Conservation (phyloP, 2,329 filamentous ascomycete species). For the Alternaria postmessia region DNA sequence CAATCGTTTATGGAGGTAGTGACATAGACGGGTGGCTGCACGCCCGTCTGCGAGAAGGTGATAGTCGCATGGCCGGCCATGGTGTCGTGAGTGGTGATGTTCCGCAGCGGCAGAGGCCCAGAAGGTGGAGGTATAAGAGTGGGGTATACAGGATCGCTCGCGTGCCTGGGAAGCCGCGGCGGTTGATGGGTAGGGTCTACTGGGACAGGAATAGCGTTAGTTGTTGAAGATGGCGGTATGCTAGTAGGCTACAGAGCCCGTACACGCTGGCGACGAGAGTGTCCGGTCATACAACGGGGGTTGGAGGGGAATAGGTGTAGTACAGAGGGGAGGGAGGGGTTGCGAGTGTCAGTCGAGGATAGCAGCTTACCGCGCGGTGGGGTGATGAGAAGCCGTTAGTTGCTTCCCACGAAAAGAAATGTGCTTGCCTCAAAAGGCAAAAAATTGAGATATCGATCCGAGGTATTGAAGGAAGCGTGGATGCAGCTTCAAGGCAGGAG, state of each 20-base stretch:
- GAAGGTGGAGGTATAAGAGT: neutral
- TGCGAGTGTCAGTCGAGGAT: constrained; percentile 17
- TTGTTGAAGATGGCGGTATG: constrained; percentile 30
- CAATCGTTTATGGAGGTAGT: constrained; percentile 76
- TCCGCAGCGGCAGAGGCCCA: neutral
- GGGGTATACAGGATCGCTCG: constrained; percentile 19
- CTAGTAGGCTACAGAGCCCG: constrained; percentile 23
- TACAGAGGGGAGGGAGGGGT: constrained; percentile 25
- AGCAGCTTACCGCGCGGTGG: constrained; percentile 13
- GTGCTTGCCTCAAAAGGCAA: neutral
- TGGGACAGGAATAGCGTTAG: constrained; percentile 37
- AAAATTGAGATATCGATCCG: neutral
- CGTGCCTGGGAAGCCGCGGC: constrained; percentile 25
- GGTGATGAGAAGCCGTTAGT: constrained; percentile 1
- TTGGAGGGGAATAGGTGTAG: constrained; percentile 22
- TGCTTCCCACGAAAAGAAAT: constrained; percentile 9
- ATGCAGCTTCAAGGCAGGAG: constrained; percentile 13
- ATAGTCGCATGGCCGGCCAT: constrained; percentile 59
- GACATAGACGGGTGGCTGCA: constrained; percentile 73
- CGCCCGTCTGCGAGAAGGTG: constrained; percentile 67
- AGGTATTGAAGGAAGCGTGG: constrained; percentile 5
- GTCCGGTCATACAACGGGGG: constrained; percentile 29
- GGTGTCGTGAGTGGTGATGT: constrained; percentile 7
- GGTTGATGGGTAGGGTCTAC: constrained; percentile 20
- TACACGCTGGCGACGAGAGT: constrained; percentile 25